These are phyloP conservation scores for Globisporangium nodosum DNA, from an alignment of 352 stramenopile species.

Conservation along the genomic window DNA sequence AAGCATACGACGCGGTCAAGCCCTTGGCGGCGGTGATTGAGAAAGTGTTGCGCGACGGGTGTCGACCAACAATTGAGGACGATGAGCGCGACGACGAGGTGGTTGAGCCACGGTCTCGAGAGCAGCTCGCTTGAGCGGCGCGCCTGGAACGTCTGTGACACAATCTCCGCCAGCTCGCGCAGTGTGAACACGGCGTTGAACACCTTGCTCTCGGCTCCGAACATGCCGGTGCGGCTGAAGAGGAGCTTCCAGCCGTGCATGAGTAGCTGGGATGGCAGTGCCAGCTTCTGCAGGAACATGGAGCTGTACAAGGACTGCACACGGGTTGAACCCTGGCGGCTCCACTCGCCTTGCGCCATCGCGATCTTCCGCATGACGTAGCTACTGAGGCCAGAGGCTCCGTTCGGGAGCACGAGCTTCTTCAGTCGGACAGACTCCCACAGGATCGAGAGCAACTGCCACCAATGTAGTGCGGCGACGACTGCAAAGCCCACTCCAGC, in stretches of 20 bases:
- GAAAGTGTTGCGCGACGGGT: conserved; percentile 6
- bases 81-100: conserved; percentile 2
- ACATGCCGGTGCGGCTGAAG: conserved; percentile 4
- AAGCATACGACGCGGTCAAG: conserved; percentile 18
- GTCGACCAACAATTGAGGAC: conserved; percentile 13
- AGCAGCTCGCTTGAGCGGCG: conserved; percentile 11
- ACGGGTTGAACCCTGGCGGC: too few species aligned
- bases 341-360: too few species aligned
- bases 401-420: background rate
- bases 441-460: too few species aligned
- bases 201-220: conserved; percentile 6
- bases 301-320: background rate
- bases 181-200: conserved; percentile 8
- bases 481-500: too few species aligned
- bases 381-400: too few species aligned
- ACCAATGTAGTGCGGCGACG: too few species aligned
- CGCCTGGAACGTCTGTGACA: conserved; percentile 14
- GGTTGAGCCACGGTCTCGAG: background rate
- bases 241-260: background rate
- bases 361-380: too few species aligned
- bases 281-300: too few species aligned
- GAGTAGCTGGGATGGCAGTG: too few species aligned
- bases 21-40: background rate
- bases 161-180: background rate
- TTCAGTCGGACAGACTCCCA: too few species aligned